Conservation (phyloP, 2,329 filamentous ascomycete genomes). For the Apiospora aurea region DNA sequence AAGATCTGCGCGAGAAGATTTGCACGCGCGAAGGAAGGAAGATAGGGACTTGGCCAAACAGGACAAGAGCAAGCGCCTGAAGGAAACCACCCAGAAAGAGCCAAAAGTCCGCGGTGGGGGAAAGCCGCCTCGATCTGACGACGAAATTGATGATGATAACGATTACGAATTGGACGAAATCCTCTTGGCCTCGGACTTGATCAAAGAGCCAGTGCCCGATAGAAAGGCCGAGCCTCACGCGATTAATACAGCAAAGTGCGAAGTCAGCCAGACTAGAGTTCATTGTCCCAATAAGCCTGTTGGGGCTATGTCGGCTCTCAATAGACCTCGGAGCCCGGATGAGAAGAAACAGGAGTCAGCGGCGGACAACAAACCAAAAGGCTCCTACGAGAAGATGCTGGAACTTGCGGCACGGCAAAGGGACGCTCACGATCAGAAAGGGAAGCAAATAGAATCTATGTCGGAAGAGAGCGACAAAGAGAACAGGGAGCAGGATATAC, state of each 20-base stretch:
- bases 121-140: neutral
- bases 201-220: neutral
- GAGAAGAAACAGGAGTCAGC: slow-evolving; percentile 24
- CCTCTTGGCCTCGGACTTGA: slow-evolving; percentile 19
- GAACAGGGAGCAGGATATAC: slow-evolving; percentile 10
- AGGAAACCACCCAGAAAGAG: slow-evolving; percentile 26
- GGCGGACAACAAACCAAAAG: slow-evolving; percentile 26
- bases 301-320: neutral
- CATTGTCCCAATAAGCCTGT: neutral
- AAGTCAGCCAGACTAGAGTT: neutral
- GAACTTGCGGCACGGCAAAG: slow-evolving; percentile 24
- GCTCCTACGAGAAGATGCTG: slow-evolving; percentile 35
- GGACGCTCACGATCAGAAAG: neutral
- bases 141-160: slow-evolving; percentile 14
- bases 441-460: neutral
- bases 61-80: slow-evolving; percentile 30
- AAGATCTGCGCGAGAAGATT: slow-evolving; percentile 40
- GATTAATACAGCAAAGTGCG: neutral
- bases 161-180: slow-evolving; percentile 22
- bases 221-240: neutral
- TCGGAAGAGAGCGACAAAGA: slow-evolving; percentile 8
- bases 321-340: slow-evolving; percentile 25
- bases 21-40: slow-evolving; percentile 32
- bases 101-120: neutral
- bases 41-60: slow-evolving; percentile 34